Evolutionary conservation across 768 basidiomycete genomes (phyloP).

Genomic region (Auricularia cornea): DNA sequence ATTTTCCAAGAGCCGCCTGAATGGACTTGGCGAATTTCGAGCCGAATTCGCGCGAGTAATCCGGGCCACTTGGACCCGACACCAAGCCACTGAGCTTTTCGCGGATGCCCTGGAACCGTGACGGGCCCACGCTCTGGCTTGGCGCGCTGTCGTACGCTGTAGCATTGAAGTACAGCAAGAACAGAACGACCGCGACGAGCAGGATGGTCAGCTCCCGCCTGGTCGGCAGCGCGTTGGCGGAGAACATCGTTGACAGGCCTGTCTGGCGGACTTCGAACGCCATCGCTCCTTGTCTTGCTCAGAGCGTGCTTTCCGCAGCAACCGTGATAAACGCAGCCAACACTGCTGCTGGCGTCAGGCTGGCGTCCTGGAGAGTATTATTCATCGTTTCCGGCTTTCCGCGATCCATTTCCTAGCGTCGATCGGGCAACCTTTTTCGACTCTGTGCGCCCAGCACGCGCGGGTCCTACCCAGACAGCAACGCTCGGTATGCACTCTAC

Average conservation of each 20-base stretch:
- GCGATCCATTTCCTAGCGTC: too few species aligned
- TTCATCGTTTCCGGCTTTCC: too few species aligned
- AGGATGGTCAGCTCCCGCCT: slow-evolving; percentile 66
- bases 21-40: slow-evolving; percentile 22
- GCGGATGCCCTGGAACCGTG: slow-evolving; percentile 36
- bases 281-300: too few species aligned
- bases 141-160: slow-evolving; percentile 46
- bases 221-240: slow-evolving; percentile 32
- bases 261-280: neutral
- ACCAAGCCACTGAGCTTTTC: slow-evolving; percentile 17
- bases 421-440: too few species aligned
- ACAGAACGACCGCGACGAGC: slow-evolving; percentile 54
- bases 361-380: too few species aligned
- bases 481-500: too few species aligned
- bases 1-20: slow-evolving; percentile 17
- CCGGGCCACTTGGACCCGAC: slow-evolving; percentile 36
- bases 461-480: too few species aligned
- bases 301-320: too few species aligned
- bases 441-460: too few species aligned
- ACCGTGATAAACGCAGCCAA: too few species aligned
- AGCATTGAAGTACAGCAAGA: slow-evolving; percentile 64
- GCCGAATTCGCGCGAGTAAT: slow-evolving; percentile 18
- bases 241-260: neutral
- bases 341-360: too few species aligned
- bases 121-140: slow-evolving; percentile 37